Evolutionary conservation across 371 early-diverging fungal genomes (phyloP).

Genomic region (Catenaria anguillulae): DNA sequence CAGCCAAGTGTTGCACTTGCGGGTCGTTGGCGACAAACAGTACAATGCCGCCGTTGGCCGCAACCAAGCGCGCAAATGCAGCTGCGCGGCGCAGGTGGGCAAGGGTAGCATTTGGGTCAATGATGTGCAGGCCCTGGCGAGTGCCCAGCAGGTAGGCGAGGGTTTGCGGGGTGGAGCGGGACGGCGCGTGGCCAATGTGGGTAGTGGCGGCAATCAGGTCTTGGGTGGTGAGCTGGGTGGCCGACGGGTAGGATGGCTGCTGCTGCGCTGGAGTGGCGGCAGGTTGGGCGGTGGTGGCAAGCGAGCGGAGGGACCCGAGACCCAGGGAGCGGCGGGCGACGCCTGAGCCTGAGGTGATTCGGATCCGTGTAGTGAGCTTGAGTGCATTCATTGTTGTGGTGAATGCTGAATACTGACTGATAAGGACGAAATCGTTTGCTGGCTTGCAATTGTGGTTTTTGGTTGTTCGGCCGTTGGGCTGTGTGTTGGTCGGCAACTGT

Average conservation of each 20-base stretch:
- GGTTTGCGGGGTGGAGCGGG: conserved; percentile 64
- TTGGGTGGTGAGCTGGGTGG: conserved; percentile 31
- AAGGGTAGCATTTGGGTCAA: conserved; percentile 86
- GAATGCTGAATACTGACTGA: no score
- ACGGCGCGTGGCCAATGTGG: conserved; percentile 76
- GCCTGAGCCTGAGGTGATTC: no score
- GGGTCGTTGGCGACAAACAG: conserved; percentile 78
- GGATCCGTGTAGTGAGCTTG: no score
- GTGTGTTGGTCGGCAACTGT: no score
- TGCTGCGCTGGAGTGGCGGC: no score
- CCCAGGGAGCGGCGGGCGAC: no score
- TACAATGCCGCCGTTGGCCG: conserved; percentile 64
- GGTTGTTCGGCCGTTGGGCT: no score
- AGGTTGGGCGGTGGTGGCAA: no score
- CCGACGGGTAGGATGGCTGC: not conserved
- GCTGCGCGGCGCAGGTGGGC: conserved; percentile 72
- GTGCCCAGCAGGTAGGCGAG: conserved; percentile 78
- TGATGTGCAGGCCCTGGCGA: conserved; percentile 80
- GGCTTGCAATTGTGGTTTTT: no score
- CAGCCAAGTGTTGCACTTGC: conserved; percentile 43
- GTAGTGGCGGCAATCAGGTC: conserved; percentile 69
- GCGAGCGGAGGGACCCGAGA: no score
- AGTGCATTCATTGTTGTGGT: no score
- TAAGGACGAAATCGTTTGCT: no score
- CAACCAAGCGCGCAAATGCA: conserved; percentile 53